Evolutionary conservation across 2,329 filamentous ascomycete species (phyloP).

Genomic region (Aspergillus uvarum): DNA sequence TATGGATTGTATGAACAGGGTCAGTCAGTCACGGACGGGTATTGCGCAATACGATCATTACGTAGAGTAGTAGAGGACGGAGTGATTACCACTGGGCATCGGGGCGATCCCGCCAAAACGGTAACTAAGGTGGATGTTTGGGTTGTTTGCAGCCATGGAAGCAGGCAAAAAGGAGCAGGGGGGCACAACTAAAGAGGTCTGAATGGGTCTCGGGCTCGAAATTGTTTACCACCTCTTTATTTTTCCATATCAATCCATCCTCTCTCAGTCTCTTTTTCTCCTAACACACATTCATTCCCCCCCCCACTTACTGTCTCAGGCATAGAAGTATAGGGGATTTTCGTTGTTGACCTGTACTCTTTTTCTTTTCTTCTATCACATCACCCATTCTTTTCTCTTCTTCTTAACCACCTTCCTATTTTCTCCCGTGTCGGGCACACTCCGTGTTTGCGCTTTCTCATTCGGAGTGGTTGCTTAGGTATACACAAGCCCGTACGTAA

Average conservation of each 20-base stretch:
- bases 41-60: background rate
- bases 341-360: constrained; percentile 1
- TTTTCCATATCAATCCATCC: constrained; percentile 2
- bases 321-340: constrained; percentile 4
- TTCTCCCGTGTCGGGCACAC: background rate
- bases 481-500: constrained; percentile 16
- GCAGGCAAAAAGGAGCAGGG: constrained; percentile 25
- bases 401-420: background rate
- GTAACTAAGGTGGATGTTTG: constrained; percentile 16
- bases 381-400: background rate
- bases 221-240: constrained; percentile 16
- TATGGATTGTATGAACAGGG: background rate
- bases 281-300: constrained; percentile 1
- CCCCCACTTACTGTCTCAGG: constrained; percentile 9
- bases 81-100: no score
- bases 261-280: constrained; percentile 4
- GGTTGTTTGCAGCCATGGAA: constrained; percentile 21
- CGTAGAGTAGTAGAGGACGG: background rate
- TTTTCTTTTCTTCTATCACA: constrained; percentile 15
- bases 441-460: constrained; percentile 10
- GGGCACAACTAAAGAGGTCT: constrained; percentile 4
- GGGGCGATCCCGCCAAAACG: background rate
- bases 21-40: no score
- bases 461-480: constrained; percentile 10
- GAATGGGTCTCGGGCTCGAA: constrained; percentile 4